Conservation (phyloP, 371 early-diverging fungal species). For the Rhizomucor pusillus region DNA sequence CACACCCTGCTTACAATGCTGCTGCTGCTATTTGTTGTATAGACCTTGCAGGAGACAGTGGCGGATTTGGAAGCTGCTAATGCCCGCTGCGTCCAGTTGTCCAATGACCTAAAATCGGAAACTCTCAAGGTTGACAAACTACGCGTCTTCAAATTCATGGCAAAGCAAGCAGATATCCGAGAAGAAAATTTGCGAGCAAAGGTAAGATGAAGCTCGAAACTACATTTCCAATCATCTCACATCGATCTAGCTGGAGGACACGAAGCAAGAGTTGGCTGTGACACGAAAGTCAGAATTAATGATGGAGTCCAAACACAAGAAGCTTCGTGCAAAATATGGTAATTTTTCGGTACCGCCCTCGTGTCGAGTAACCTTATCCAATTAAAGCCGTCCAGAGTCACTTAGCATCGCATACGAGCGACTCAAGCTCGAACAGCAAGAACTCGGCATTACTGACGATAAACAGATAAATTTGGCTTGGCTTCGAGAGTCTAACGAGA, state of each 20-base stretch:
- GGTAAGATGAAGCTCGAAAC: slow-evolving; percentile 12
- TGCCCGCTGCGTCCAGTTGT: slow-evolving; percentile 30
- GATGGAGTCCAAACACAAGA: slow-evolving; percentile 45
- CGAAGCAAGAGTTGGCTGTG: slow-evolving; percentile 40
- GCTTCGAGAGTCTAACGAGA: slow-evolving; percentile 42
- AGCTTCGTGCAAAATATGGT: slow-evolving; percentile 39
- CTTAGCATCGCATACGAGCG: slow-evolving; percentile 25
- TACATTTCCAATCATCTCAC: neutral
- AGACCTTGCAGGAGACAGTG: slow-evolving; percentile 32
- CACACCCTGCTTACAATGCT: slow-evolving; percentile 1
- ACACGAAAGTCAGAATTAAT: slow-evolving; percentile 36
- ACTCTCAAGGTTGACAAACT: slow-evolving; percentile 38
- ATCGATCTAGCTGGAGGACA: slow-evolving; percentile 34
- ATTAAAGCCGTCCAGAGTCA: too few species aligned
- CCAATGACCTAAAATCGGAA: slow-evolving; percentile 29
- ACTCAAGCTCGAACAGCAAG: slow-evolving; percentile 26
- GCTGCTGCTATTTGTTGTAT: slow-evolving; percentile 2
- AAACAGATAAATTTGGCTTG: slow-evolving; percentile 23
- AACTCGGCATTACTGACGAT: slow-evolving; percentile 14
- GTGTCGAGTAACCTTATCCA: slow-evolving; percentile 20
- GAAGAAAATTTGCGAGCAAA: slow-evolving; percentile 38
- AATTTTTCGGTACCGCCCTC: slow-evolving; percentile 3
- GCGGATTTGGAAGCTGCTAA: slow-evolving; percentile 35
- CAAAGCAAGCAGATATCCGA: slow-evolving; percentile 39
- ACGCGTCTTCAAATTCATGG: slow-evolving; percentile 44